These are phyloP conservation scores for Pichia sp. DNA, from an alignment of 1,139 yeast genomes.

Conservation along the genomic window DNA sequence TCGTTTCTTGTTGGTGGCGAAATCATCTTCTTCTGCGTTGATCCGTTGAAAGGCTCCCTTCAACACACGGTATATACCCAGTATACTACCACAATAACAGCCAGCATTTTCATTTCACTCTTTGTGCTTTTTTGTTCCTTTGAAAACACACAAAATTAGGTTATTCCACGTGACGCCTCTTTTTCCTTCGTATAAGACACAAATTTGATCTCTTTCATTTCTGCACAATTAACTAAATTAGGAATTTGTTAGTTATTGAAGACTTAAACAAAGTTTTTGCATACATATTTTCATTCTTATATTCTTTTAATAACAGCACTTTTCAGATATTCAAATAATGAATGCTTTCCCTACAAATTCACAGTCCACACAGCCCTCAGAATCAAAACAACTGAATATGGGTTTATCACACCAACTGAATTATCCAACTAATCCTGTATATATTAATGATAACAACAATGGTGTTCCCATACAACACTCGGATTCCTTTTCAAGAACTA, in stretches of 20 bases:
- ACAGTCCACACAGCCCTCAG: not conserved
- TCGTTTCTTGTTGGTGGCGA: not conserved
- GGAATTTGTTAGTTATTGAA: no score
- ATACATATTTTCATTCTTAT: no score
- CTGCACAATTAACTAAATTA: no score
- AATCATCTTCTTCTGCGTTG: not conserved
- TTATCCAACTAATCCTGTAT: conserved; percentile 1
- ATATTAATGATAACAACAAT: not conserved
- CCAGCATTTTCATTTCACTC: not conserved
- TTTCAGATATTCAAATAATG: not conserved
- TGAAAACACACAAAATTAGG: not conserved
- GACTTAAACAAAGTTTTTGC: no score
- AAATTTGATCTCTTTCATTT: no score
- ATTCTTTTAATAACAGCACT: no score
- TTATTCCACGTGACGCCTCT: not conserved
- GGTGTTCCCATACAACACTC: conserved; percentile 9
- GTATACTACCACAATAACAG: not conserved
- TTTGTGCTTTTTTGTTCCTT: not conserved
- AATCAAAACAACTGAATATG: not conserved
- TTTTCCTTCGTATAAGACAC: not conserved
- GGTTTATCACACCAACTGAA: not conserved
- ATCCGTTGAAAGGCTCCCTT: not conserved
- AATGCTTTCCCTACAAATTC: not conserved
- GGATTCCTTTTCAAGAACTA: conserved; percentile 7
- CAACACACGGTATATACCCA: not conserved